Percentiles rank a stretch among this genome's conserved stretches.
These are phyloP conservation scores for Neoascochyta sp. DNA, from an alignment of 2,329 filamentous ascomycete species.

Conservation along the genomic window DNA sequence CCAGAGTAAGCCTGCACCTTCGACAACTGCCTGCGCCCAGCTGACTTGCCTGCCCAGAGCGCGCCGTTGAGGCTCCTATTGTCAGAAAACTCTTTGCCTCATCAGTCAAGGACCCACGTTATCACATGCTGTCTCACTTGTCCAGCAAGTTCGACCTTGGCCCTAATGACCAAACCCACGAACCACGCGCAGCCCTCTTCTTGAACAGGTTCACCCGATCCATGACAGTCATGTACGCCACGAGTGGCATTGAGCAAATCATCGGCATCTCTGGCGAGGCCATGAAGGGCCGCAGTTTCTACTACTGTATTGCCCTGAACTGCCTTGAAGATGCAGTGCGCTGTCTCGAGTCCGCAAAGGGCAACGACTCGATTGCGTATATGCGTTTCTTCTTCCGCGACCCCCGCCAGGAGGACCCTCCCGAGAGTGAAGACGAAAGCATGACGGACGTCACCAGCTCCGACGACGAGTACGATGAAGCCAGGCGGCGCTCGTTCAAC, in stretches of 20 bases:
- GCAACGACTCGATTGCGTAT: slow-evolving; percentile 87
- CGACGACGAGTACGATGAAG: slow-evolving; percentile 48
- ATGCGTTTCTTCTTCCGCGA: slow-evolving; percentile 81
- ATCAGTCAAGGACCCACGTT: slow-evolving; percentile 76
- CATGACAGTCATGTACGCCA: slow-evolving; percentile 81
- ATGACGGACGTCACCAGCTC: slow-evolving; percentile 50
- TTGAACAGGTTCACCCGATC: slow-evolving; percentile 82
- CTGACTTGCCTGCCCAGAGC: slow-evolving; percentile 52
- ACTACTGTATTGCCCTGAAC: slow-evolving; percentile 77
- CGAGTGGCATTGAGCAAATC: slow-evolving; percentile 69
- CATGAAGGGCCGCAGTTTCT: slow-evolving; percentile 75
- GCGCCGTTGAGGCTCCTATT: slow-evolving; percentile 71
- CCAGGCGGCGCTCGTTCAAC: slow-evolving; percentile 26
- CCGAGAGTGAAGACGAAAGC: slow-evolving; percentile 47
- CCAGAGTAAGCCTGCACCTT: slow-evolving; percentile 59
- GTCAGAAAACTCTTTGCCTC: slow-evolving; percentile 77
- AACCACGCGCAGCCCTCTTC: slow-evolving; percentile 79
- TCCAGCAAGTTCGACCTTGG: slow-evolving; percentile 71
- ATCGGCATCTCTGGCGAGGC: slow-evolving; percentile 67
- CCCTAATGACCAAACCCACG: slow-evolving; percentile 57
- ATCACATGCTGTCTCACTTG: slow-evolving; percentile 83
- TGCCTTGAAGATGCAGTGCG: slow-evolving; percentile 73
- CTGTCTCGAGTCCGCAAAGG: slow-evolving; percentile 79
- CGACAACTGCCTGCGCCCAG: not conserved
- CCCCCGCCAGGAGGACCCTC: slow-evolving; percentile 54